Percentiles rank a stretch among this genome's conserved stretches.
phyloP scores from a whole-genome alignment of 106 monocot species.

The Alisma plantagoaquatica region DNA sequence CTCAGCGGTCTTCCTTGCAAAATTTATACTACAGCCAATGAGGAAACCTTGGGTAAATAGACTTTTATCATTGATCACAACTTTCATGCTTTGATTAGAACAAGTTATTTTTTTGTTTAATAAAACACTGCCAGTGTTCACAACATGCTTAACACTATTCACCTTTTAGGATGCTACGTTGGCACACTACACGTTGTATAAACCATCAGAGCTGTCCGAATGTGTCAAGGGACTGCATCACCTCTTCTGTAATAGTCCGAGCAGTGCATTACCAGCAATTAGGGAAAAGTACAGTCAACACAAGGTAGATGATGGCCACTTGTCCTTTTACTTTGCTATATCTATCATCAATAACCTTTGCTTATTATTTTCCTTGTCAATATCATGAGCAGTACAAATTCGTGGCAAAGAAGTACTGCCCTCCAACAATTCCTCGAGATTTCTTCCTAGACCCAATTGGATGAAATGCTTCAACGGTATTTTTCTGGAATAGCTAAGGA shows the following conservation, averaged over 20 bases:
- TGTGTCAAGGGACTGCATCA: constrained; percentile 75
- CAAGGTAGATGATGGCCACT: constrained; percentile 33
- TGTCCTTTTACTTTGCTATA: neutral
- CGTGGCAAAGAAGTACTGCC: constrained; percentile 83
- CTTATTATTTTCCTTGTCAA: too few relatives aligned
- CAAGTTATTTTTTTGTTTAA: neutral
- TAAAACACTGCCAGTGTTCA: too few relatives aligned
- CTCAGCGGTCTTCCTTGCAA: constrained; percentile 66
- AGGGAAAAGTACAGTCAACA: constrained; percentile 96
- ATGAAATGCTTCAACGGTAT: too few relatives aligned
- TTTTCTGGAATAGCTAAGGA: too few relatives aligned
- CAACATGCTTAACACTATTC: too few relatives aligned
- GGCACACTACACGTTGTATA: constrained; percentile 57
- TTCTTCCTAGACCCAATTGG: constrained; percentile 44
- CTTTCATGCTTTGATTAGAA: neutral
- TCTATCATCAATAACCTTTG: too few relatives aligned
- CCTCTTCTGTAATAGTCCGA: constrained; percentile 40
- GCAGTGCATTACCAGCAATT: constrained; percentile 64
- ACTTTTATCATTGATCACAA: neutral
- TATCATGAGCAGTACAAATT: constrained; percentile 96
- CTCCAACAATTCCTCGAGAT: constrained; percentile 52
- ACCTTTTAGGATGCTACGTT: constrained; percentile 80
- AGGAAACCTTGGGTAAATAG: constrained; percentile 71
- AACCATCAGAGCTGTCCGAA: constrained; percentile 51
- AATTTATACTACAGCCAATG: constrained; percentile 49